phyloP scores from a whole-genome alignment of 2,329 filamentous ascomycete genomes.

The Apiospora koreana region DNA sequence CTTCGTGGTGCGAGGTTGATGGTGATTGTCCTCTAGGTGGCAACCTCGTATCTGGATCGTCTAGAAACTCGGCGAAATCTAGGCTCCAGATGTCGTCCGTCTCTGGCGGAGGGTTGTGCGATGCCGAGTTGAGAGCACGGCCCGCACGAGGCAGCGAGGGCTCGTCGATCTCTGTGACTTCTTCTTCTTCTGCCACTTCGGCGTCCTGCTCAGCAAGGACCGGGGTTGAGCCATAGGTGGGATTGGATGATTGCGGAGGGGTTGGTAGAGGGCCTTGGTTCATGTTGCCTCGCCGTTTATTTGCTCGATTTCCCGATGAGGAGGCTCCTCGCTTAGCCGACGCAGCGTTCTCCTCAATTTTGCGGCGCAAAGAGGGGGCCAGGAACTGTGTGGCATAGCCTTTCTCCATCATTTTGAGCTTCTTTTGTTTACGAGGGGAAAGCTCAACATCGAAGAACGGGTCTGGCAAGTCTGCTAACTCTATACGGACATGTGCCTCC shows the following conservation, averaged over 20 bases:
- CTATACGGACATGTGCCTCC: not conserved
- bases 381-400: no score
- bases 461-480: not conserved
- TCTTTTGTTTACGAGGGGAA: no score
- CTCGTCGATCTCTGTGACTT: not conserved
- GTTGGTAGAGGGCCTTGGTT: not conserved
- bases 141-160: not conserved
- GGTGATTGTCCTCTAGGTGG: not conserved
- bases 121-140: no score
- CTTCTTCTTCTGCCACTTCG: not conserved
- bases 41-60: not conserved
- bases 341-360: not conserved
- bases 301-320: not conserved
- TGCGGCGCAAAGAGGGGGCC: not conserved
- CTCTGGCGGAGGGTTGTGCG: not conserved
- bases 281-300: not conserved
- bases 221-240: not conserved
- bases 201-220: not conserved
- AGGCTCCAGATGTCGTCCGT: not conserved
- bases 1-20: not conserved
- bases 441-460: not conserved
- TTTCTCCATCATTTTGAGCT: not conserved
- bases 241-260: not conserved
- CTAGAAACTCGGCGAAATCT: not conserved
- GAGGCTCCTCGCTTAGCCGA: not conserved